phyloP scores from a whole-genome alignment of 257 asterid species.

The Avicennia marina region DNA sequence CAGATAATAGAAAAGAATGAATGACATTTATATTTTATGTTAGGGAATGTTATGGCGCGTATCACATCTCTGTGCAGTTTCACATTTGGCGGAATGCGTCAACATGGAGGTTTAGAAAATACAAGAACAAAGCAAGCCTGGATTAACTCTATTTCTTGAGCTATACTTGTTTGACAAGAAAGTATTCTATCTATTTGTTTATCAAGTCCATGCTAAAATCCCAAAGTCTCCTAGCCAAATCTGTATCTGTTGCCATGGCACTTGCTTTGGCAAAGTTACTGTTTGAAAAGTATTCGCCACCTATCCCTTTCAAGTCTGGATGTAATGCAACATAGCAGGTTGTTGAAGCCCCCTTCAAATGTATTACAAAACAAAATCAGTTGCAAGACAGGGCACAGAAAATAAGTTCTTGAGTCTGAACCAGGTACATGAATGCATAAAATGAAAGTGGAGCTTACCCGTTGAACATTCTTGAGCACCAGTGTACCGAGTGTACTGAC shows the following conservation, averaged over 20 bases:
- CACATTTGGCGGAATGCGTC: no score
- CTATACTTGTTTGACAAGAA: not conserved
- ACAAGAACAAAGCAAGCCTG: no score
- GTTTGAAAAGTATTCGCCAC: not conserved
- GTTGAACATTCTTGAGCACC: slow-evolving; percentile 50
- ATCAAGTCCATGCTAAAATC: not conserved
- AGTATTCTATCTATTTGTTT: not conserved
- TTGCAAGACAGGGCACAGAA: not conserved
- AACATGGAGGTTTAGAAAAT: no score
- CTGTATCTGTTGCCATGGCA: not conserved
- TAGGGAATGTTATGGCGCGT: no score
- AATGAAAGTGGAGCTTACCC: slow-evolving; percentile 27
- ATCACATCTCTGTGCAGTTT: no score
- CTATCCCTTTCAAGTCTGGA: not conserved
- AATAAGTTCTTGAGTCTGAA: not conserved
- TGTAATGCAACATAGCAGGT: not conserved
- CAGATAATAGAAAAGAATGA: slow-evolving; percentile 21
- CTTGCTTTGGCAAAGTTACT: not conserved
- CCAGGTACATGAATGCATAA: not conserved
- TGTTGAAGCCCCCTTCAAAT: slow-evolving; percentile 37
- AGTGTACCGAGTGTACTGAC: slow-evolving; percentile 33
- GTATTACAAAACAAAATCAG: not conserved
- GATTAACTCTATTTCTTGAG: no score
- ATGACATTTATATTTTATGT: not conserved
- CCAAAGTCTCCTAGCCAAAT: not conserved